Percentiles rank a stretch among this genome's conserved stretches.
Conservation (phyloP, 768 basidiomycete genomes). For the Boletus reticuloceps region DNA sequence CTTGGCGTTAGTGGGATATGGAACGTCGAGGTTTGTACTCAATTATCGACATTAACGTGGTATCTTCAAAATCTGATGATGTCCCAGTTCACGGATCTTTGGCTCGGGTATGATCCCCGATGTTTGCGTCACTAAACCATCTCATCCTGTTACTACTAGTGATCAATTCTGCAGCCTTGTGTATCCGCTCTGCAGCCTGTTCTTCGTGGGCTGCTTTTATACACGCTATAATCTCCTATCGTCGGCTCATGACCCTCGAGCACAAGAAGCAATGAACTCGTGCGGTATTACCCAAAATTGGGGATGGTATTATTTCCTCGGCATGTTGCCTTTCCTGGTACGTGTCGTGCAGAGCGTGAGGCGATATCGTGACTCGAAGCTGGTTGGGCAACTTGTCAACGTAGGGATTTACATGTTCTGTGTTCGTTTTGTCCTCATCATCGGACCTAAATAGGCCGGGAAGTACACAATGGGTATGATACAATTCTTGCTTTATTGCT, state of each 20-base stretch:
- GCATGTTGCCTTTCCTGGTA: conserved; percentile 63
- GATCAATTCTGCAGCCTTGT: conserved; percentile 82
- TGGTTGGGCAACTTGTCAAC: conserved; percentile 82
- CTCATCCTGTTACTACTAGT: conserved; percentile 35
- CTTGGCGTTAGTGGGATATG: conserved; percentile 68
- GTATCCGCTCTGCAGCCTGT: conserved; percentile 72
- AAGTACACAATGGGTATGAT: conserved; percentile 75
- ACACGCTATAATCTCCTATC: conserved; percentile 13
- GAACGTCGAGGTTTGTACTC: conserved; percentile 62
- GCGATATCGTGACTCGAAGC: conserved; percentile 78
- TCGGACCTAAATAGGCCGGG: conserved; percentile 56
- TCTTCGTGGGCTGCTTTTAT: conserved; percentile 75
- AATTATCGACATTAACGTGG: not conserved
- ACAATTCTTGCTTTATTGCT: conserved; percentile 63
- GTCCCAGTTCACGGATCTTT: conserved; percentile 78
- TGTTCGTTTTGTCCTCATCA: not conserved
- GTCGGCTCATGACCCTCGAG: conserved; percentile 25
- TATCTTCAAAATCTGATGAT: conserved; percentile 2
- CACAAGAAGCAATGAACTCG: conserved; percentile 45
- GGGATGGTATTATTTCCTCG: conserved; percentile 59
- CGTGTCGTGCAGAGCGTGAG: conserved; percentile 86
- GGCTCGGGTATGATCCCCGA: conserved; percentile 64
- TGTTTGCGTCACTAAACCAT: not conserved
- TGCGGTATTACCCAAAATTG: conserved; percentile 49
- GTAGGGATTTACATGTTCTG: conserved; percentile 40